These are phyloP conservation scores for Stemphylium vesicarium DNA, from an alignment of 2,329 filamentous ascomycete species.

Conservation along the genomic window DNA sequence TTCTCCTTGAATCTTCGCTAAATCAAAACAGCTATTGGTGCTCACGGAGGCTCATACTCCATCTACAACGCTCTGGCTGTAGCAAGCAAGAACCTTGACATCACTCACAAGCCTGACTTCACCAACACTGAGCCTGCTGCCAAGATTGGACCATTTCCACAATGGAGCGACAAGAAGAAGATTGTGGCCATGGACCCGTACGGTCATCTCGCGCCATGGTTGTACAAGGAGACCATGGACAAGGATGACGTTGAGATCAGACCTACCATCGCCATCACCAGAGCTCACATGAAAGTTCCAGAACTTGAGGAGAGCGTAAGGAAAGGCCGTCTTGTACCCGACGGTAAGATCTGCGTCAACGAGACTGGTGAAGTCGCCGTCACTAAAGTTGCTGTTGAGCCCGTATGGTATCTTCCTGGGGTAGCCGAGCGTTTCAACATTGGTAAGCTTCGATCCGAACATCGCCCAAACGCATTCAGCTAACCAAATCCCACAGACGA, in stretches of 20 bases:
- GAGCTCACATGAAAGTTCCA: constrained; percentile 94
- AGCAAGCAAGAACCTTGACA: constrained; percentile 85
- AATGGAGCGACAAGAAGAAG: constrained; percentile 90
- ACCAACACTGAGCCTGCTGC: constrained; percentile 92
- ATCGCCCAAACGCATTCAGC: not conserved
- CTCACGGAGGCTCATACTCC: constrained; percentile 89
- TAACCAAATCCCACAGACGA: constrained; percentile 66
- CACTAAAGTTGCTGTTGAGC: constrained; percentile 96
- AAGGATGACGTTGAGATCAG: constrained; percentile 83
- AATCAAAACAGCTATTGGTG: constrained; percentile 63
- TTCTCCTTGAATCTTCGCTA: constrained; percentile 8
- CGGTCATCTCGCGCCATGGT: constrained; percentile 84
- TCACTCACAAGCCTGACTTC: constrained; percentile 79
- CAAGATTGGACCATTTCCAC: constrained; percentile 83
- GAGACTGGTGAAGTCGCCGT: constrained; percentile 85
- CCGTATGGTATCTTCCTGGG: constrained; percentile 67
- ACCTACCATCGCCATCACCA: constrained; percentile 89
- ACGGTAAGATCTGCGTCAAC: constrained; percentile 91
- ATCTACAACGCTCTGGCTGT: constrained; percentile 95
- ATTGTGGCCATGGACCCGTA: constrained; percentile 98
- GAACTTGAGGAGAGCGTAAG: constrained; percentile 90
- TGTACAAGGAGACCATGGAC: constrained; percentile 79
- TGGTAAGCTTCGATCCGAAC: constrained; percentile 55
- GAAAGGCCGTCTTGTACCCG: constrained; percentile 74
- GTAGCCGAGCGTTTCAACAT: constrained; percentile 93